phyloP scores from a whole-genome alignment of 148 eudicot genomes.

The Linanthus parryae region DNA sequence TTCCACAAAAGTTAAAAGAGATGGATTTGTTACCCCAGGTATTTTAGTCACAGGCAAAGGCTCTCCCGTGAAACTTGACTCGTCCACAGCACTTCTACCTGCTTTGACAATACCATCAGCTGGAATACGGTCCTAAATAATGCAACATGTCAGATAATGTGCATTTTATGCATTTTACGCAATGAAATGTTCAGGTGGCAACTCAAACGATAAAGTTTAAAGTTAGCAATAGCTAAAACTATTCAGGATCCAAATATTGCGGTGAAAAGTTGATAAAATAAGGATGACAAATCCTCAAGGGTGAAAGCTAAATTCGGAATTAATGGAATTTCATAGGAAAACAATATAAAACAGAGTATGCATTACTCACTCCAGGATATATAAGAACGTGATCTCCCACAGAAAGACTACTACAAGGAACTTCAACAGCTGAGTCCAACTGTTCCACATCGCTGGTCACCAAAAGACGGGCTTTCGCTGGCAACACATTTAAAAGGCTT shows the following conservation, averaged over 20 bases:
- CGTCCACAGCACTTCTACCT: constrained; percentile 96
- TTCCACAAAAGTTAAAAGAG: neutral
- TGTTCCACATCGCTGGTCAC: constrained; percentile 49
- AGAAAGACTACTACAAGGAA: constrained; percentile 75
- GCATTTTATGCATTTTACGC: neutral
- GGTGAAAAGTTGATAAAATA: no score
- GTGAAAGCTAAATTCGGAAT: no score
- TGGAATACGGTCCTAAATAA: constrained; percentile 83
- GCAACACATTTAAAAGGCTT: constrained; percentile 75
- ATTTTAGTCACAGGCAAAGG: constrained; percentile 89
- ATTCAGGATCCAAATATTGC: no score
- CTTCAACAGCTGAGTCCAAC: constrained; percentile 65
- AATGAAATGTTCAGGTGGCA: neutral
- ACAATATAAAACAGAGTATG: neutral
- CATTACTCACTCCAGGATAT: constrained; percentile 85
- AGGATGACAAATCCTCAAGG: no score
- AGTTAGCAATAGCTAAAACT: constrained; percentile 1
- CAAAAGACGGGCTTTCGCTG: constrained; percentile 92
- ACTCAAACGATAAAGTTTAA: neutral
- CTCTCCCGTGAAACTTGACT: constrained; percentile 96
- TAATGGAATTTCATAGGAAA: no score
- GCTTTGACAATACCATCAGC: constrained; percentile 91
- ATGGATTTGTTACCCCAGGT: constrained; percentile 56
- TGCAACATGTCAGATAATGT: constrained; percentile 8
- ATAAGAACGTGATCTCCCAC: constrained; percentile 89